A percentile compares a stretch with the other conserved stretches of the same genome.
Conservation (phyloP, 2,329 filamentous ascomycete genomes). For the Trichoderma atroviride region DNA sequence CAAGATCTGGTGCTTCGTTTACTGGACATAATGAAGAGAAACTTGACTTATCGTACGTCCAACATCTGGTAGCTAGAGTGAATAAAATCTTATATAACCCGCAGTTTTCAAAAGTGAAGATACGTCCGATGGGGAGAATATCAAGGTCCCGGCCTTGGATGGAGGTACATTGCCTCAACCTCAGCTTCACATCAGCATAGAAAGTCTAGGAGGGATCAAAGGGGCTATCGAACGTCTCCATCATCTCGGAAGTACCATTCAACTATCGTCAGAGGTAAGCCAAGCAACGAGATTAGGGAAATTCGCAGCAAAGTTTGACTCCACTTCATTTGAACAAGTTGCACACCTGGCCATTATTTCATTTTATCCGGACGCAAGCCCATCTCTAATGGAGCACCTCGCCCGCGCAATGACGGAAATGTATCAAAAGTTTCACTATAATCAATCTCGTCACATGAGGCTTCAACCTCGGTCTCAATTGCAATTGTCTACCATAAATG, state of each 20-base stretch:
- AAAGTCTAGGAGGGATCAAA: not conserved
- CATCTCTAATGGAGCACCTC: constrained; percentile 16
- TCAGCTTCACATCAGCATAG: constrained; percentile 1
- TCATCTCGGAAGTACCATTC: constrained; percentile 18
- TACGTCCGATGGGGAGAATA: not conserved
- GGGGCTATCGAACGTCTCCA: constrained; percentile 18
- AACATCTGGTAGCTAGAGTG: not conserved
- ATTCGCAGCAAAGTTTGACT: not conserved
- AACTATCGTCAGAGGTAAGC: not conserved
- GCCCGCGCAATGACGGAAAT: constrained; percentile 11
- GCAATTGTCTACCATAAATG: not conserved
- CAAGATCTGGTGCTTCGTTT: constrained; percentile 22
- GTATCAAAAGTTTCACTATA: constrained; percentile 13
- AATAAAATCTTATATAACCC: not conserved
- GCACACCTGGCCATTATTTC: not conserved
- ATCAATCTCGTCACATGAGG: not conserved
- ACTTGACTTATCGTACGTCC: constrained; percentile 13
- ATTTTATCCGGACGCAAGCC: constrained; percentile 10
- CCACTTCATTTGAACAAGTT: not conserved
- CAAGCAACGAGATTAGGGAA: not conserved
- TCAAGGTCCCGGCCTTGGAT: not conserved
- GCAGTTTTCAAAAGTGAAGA: not conserved
- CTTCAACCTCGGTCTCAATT: not conserved
- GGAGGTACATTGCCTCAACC: not conserved
- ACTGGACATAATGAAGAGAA: constrained; percentile 19